Evolutionary conservation across 768 basidiomycete genomes (phyloP).

Genomic region (Psilocybe cyanescens): DNA sequence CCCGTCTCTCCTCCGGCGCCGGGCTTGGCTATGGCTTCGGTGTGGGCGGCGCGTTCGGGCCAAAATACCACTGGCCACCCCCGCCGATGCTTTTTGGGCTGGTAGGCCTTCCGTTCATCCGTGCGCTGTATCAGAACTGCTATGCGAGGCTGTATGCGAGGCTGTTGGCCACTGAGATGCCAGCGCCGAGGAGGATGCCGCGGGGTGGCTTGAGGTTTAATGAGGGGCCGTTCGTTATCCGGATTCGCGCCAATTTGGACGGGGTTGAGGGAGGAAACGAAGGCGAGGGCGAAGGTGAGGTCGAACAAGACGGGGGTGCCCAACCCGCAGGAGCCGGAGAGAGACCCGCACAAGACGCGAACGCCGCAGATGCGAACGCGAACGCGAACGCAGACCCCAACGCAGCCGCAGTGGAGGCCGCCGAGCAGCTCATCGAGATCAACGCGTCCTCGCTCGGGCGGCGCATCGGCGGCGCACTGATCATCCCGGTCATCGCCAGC

Average conservation of each 20-base stretch:
- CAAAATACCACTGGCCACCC: conserved; percentile 53
- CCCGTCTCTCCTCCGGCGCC: conserved; percentile 31
- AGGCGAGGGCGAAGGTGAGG: neutral
- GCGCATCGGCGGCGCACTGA: conserved; percentile 68
- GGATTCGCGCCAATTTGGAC: conserved; percentile 32
- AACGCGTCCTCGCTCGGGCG: conserved; percentile 66
- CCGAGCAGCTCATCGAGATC: conserved; percentile 61
- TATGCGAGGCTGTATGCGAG: conserved; percentile 44
- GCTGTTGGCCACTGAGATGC: conserved; percentile 45
- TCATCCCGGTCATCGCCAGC: conserved; percentile 68
- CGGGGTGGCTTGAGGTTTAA: conserved; percentile 28
- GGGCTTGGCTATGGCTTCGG: neutral
- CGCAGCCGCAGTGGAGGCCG: conserved; percentile 48
- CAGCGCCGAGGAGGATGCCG: conserved; percentile 27
- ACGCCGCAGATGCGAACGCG: conserved; percentile 27
- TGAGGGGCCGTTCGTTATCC: conserved; percentile 39
- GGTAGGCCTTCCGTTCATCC: conserved; percentile 52
- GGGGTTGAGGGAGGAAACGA: conserved; percentile 22
- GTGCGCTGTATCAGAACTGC: conserved; percentile 44
- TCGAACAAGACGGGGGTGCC: conserved; percentile 20
- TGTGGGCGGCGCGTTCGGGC: conserved; percentile 23
- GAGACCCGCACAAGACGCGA: conserved; percentile 36
- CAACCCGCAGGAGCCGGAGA: conserved; percentile 23
- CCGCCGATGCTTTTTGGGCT: conserved; percentile 61
- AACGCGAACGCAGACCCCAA: conserved; percentile 39